These are phyloP conservation scores for Neofusicoccum sp. DNA, from an alignment of 2,329 filamentous ascomycete species.

Conservation along the genomic window DNA sequence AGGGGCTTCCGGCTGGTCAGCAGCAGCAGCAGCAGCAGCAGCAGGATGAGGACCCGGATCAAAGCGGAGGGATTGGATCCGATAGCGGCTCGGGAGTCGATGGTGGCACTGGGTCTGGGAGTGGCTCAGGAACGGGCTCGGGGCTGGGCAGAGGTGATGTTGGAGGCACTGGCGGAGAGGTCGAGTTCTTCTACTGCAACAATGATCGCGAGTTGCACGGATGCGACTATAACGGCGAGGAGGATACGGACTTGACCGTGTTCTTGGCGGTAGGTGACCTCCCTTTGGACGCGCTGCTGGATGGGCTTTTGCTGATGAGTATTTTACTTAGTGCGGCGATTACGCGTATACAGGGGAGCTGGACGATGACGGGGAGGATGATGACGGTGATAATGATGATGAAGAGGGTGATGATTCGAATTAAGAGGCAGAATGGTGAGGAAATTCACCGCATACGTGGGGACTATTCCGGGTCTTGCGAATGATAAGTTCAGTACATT, in stretches of 20 bases:
- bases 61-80: too few relatives aligned
- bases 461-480: too few relatives aligned
- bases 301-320: background rate
- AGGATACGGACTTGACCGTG: background rate
- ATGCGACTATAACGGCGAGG: background rate
- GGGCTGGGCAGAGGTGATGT: background rate
- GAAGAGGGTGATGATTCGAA: too few relatives aligned
- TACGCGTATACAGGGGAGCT: background rate
- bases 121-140: background rate
- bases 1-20: background rate
- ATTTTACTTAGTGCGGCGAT: background rate
- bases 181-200: background rate
- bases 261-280: background rate
- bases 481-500: too few relatives aligned
- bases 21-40: background rate
- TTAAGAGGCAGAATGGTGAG: too few relatives aligned
- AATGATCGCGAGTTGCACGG: background rate
- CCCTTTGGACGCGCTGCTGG: background rate
- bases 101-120: background rate
- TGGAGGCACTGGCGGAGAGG: background rate
- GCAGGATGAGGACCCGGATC: too few relatives aligned
- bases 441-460: too few relatives aligned
- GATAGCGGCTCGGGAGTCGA: too few relatives aligned
- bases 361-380: background rate
- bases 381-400: too few relatives aligned